These are phyloP conservation scores for Rosa chinensis DNA, from an alignment of 306 rosid genomes.

Conservation along the genomic window DNA sequence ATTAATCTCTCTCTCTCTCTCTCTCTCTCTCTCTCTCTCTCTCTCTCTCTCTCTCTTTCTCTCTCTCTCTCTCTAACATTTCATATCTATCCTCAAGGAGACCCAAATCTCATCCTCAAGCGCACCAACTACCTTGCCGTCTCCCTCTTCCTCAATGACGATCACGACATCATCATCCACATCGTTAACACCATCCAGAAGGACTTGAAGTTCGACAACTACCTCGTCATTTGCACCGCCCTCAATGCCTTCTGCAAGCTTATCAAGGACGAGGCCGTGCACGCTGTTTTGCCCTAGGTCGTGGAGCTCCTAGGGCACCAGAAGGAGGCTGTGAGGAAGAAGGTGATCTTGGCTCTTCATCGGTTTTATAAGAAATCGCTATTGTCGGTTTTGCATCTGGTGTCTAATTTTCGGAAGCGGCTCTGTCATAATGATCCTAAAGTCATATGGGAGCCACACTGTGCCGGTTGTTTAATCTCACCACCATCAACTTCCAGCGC, in stretches of 20 bases:
- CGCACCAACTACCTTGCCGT: slow-evolving; percentile 94
- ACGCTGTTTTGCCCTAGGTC: slow-evolving; percentile 86
- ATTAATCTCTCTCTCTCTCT: too few species aligned
- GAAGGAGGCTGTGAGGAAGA: slow-evolving; percentile 83
- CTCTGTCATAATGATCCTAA: slow-evolving; percentile 92
- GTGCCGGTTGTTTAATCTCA: slow-evolving; percentile 71
- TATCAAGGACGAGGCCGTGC: slow-evolving; percentile 89
- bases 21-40: too few species aligned
- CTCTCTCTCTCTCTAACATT: too few species aligned
- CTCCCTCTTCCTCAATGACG: slow-evolving; percentile 74
- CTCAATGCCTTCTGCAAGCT: slow-evolving; percentile 80
- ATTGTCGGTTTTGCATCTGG: slow-evolving; percentile 68
- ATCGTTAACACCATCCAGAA: slow-evolving; percentile 96
- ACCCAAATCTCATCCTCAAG: slow-evolving; percentile 71
- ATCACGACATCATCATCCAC: slow-evolving; percentile 85
- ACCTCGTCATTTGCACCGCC: slow-evolving; percentile 80
- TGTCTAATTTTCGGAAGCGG: slow-evolving; percentile 68
- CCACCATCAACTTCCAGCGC: slow-evolving; percentile 91
- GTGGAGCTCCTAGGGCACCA: slow-evolving; percentile 72
- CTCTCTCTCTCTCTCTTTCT: too few species aligned
- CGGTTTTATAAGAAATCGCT: slow-evolving; percentile 79
- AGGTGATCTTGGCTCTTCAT: slow-evolving; percentile 91
- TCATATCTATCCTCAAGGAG: slow-evolving; percentile 41
- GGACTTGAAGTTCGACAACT: slow-evolving; percentile 80
- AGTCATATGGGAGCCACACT: slow-evolving; percentile 84